phyloP scores from a whole-genome alignment of 2,329 filamentous ascomycete genomes.

The Sclerotinia trifoliorum region DNA sequence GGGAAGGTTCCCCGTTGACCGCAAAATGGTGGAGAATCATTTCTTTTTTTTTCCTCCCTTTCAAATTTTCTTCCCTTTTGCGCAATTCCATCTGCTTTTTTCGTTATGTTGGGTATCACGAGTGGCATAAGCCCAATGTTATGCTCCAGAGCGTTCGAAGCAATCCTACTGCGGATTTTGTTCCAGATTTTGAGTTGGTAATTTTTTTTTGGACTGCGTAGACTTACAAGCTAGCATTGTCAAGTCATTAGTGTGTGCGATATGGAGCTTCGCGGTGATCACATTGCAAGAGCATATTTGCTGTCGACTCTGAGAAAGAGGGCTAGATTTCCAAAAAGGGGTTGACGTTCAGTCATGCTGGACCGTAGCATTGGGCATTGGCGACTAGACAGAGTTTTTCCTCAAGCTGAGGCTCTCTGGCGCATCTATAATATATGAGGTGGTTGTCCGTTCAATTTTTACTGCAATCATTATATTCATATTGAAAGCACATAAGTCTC shows the following conservation, averaged over 20 bases:
- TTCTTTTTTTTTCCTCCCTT: background rate
- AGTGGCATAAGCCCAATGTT: background rate
- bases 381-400: background rate
- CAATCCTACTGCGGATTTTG: slow-evolving; percentile 8
- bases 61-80: slow-evolving; percentile 6
- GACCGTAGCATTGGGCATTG: background rate
- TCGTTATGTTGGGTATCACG: slow-evolving; percentile 7
- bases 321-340: slow-evolving; percentile 3
- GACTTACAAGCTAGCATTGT: background rate
- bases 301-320: background rate
- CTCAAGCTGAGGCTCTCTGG: slow-evolving; percentile 1
- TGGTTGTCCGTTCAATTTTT: background rate
- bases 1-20: slow-evolving; percentile 8
- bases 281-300: background rate
- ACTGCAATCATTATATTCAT: background rate
- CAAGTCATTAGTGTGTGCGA: slow-evolving; percentile 6
- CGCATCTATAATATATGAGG: slow-evolving; percentile 11
- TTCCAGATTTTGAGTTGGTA: slow-evolving; percentile 18
- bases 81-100: background rate
- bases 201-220: background rate
- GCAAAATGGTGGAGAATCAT: slow-evolving; percentile 13
- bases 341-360: background rate
- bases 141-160: slow-evolving; percentile 16
- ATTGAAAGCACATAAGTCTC: slow-evolving; percentile 4
- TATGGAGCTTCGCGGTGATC: slow-evolving; percentile 17